Evolutionary conservation across 306 rosid species (phyloP).

Genomic region (Geum urbanum): DNA sequence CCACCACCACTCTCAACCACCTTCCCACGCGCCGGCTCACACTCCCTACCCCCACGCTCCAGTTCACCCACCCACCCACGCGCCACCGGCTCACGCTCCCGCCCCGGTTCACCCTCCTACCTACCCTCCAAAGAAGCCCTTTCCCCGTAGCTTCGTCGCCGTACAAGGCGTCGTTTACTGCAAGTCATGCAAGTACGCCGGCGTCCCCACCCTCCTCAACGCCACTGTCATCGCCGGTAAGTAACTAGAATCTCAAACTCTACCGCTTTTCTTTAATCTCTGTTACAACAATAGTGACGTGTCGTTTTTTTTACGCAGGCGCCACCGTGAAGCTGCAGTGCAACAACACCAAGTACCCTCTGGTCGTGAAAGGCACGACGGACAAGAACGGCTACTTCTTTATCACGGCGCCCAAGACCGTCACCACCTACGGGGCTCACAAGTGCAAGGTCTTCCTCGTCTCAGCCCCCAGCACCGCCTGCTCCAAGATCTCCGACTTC

Average conservation of each 20-base stretch:
- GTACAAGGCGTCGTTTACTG: slow-evolving; percentile 90
- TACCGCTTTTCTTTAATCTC: no score
- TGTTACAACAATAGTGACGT: not conserved
- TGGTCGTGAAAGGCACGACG: slow-evolving; percentile 24
- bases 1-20: slow-evolving; percentile 15
- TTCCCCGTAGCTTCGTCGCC: slow-evolving; percentile 52
- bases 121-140: slow-evolving; percentile 24
- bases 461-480: slow-evolving; percentile 38
- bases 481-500: slow-evolving; percentile 45
- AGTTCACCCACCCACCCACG: slow-evolving; percentile 5
- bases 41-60: slow-evolving; percentile 32
- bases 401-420: slow-evolving; percentile 51
- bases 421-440: slow-evolving; percentile 67
- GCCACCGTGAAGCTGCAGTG: slow-evolving; percentile 66
- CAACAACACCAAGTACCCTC: slow-evolving; percentile 53
- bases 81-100: slow-evolving; percentile 27
- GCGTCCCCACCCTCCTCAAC: slow-evolving; percentile 49
- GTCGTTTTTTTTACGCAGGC: slow-evolving; percentile 29
- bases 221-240: slow-evolving; percentile 59
- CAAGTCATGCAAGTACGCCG: slow-evolving; percentile 69
- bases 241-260: no score
- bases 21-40: not conserved
- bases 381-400: slow-evolving; percentile 85
- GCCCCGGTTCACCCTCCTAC: slow-evolving; percentile 6
- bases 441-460: slow-evolving; percentile 53